Evolutionary conservation across 345 rosid genomes (phyloP), one percentile per base, ranked within the genome.

Genomic region (Camelina hispida): DNA sequence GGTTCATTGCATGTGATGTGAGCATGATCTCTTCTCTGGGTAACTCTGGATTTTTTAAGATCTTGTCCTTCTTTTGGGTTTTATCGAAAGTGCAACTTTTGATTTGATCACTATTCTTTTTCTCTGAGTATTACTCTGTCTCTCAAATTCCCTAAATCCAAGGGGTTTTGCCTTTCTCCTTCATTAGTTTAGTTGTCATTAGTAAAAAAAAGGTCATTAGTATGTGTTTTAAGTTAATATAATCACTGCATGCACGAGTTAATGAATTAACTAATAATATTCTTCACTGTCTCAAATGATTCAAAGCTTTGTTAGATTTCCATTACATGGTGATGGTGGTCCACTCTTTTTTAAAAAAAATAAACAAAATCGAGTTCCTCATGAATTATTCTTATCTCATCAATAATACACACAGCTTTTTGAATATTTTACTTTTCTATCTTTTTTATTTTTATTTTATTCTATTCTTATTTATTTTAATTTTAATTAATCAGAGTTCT

Each of bases 381-480:
- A 17, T 71, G 80, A 71, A 42, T 66, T 71, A 65, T 72, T 78
- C 72, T 71, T 78, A 66, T 72, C 81, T 72, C 68, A 71, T 72
- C 81, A 78, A 72, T 72, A 78, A 78, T 78, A 66, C 62, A 78
- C 42, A 9, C 50, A 65, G 68, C 56, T 72, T 78, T 78, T 77
- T 38, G 59, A 7, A 66, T 47, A 16, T 48, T 58, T 72, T 72
- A 59, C 73, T 66, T 72, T 66, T 66, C 69, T 43, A 40, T 71
- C 18, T 51, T 78, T 43, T 71, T 15, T 44, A 0, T 9, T 30
- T 28, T 8, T 3, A 25, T 25, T 42, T 22, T 14, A 42, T 61
- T 38, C 17, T 8, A 60, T 38, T 38, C 65, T 32, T 35, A 62
- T 28, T 10, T 1, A n/a, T n/a, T n/a, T n/a, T n/a, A n/a, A n/a